A percentile compares a stretch with the other conserved stretches of the same genome.
These are phyloP conservation scores for Trichoderma lentiforme DNA, from an alignment of 2,329 filamentous ascomycete genomes.

Conservation along the genomic window DNA sequence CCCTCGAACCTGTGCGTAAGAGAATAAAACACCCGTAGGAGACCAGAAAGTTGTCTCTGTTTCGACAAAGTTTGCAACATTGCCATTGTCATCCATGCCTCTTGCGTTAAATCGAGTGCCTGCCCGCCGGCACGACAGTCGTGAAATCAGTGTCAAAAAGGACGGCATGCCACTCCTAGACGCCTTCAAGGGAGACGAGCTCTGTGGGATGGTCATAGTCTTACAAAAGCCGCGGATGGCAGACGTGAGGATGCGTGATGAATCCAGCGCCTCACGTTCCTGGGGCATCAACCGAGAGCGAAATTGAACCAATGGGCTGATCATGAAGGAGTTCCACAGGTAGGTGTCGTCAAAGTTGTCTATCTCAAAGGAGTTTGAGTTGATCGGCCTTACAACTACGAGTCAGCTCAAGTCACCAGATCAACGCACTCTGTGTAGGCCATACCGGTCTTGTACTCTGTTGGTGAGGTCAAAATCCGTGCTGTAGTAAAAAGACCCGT, in stretches of 20 bases:
- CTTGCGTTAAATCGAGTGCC: slow-evolving; percentile 96
- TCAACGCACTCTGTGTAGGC: not conserved
- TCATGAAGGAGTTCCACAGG: slow-evolving; percentile 99
- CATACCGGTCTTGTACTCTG: slow-evolving; percentile 78
- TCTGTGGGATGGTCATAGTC: slow-evolving; percentile 79
- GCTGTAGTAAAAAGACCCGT: slow-evolving; percentile 96
- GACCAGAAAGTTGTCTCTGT: slow-evolving; percentile 92
- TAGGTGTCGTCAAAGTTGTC: slow-evolving; percentile 91
- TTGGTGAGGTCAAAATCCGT: slow-evolving; percentile 98
- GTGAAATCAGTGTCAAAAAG: slow-evolving; percentile 82
- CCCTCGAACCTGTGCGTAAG: slow-evolving; percentile 87
- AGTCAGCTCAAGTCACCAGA: slow-evolving; percentile 17
- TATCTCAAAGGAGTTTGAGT: slow-evolving; percentile 78
- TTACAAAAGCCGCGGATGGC: slow-evolving; percentile 91
- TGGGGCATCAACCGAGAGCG: slow-evolving; percentile 72
- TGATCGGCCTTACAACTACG: slow-evolving; percentile 57
- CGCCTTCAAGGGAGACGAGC: slow-evolving; percentile 65
- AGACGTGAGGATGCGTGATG: slow-evolving; percentile 82
- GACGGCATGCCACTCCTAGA: slow-evolving; percentile 71
- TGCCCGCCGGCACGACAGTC: slow-evolving; percentile 84
- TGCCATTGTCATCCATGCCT: slow-evolving; percentile 94
- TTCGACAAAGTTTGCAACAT: slow-evolving; percentile 98
- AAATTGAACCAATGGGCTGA: slow-evolving; percentile 86
- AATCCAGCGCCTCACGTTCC: slow-evolving; percentile 77
- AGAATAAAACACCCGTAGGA: slow-evolving; percentile 75